Evolutionary conservation across 2,329 filamentous ascomycete genomes (phyloP).

Genomic region (Emergomyces africanus): DNA sequence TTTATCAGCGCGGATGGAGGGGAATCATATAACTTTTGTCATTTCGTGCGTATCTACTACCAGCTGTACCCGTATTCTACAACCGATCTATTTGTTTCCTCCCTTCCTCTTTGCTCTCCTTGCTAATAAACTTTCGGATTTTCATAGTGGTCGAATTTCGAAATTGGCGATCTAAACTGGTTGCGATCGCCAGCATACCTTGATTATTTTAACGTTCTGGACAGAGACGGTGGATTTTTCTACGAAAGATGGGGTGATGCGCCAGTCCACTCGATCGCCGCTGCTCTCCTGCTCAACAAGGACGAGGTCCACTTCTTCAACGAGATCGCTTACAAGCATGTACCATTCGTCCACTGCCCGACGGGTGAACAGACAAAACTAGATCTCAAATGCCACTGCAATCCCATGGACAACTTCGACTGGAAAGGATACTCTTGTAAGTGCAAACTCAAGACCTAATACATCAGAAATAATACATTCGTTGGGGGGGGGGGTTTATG

Average conservation of each 20-base stretch:
- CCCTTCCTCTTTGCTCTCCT: too few relatives aligned
- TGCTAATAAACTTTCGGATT: slow-evolving; percentile 6
- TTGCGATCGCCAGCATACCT: slow-evolving; percentile 76
- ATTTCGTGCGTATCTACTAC: slow-evolving; percentile 58
- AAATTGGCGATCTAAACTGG: slow-evolving; percentile 90
- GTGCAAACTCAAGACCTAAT: slow-evolving; percentile 23
- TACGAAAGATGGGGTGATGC: slow-evolving; percentile 98
- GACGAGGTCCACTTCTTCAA: slow-evolving; percentile 98
- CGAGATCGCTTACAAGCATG: slow-evolving; percentile 96
- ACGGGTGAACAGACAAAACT: slow-evolving; percentile 74
- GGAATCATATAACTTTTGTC: slow-evolving; percentile 90
- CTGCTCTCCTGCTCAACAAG: slow-evolving; percentile 74
- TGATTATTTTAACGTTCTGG: slow-evolving; percentile 81
- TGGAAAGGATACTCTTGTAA: slow-evolving; percentile 98
- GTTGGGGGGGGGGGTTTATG: too few relatives aligned
- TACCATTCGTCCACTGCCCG: slow-evolving; percentile 95
- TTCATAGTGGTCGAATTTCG: slow-evolving; percentile 90
- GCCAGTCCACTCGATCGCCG: slow-evolving; percentile 95
- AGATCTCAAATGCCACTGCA: slow-evolving; percentile 84
- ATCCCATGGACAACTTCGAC: slow-evolving; percentile 95
- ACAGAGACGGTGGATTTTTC: slow-evolving; percentile 91
- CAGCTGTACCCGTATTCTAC: neutral
- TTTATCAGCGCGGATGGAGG: slow-evolving; percentile 89
- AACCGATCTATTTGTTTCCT: neutral
- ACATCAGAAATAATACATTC: too few relatives aligned